Conservation (phyloP, 1,139 yeast genomes). For the Candida sanyaensis region DNA sequence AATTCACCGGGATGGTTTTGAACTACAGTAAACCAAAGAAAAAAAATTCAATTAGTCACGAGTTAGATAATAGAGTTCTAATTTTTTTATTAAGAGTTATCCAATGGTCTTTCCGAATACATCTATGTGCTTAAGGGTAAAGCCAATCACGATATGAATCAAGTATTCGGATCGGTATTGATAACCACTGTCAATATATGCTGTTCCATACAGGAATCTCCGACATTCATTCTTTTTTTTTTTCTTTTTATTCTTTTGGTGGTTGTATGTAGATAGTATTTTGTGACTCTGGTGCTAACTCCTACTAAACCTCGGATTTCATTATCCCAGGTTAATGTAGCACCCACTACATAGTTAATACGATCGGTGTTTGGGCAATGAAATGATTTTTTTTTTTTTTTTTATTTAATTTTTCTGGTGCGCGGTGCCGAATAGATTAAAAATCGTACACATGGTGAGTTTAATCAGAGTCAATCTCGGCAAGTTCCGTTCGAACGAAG, state of each 20-base stretch:
- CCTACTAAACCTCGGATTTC: conserved; percentile 3
- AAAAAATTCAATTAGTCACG: background rate
- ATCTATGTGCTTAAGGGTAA: too few species aligned
- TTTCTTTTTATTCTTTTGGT: too few species aligned
- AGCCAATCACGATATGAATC: too few species aligned
- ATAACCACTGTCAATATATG: too few species aligned
- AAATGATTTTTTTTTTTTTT: background rate
- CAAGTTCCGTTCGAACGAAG: conserved; percentile 2
- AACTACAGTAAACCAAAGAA: background rate
- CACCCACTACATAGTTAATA: background rate
- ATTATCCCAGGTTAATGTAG: background rate
- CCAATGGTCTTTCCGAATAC: too few species aligned
- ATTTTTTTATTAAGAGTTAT: background rate
- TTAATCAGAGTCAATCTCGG: conserved; percentile 1
- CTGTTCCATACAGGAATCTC: background rate
- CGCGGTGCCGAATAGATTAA: background rate
- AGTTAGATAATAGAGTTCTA: background rate
- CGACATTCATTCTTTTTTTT: background rate
- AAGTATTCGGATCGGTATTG: too few species aligned
- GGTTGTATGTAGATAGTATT: background rate
- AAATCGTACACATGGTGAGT: background rate
- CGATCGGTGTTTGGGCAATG: background rate
- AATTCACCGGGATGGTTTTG: background rate
- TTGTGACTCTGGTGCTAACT: background rate
- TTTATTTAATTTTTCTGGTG: background rate